Evolutionary conservation across 176 grass and related monocot species (phyloP), one percentile per base, ranked within the genome.

Genomic region (Hsuehochloa calcarea): DNA sequence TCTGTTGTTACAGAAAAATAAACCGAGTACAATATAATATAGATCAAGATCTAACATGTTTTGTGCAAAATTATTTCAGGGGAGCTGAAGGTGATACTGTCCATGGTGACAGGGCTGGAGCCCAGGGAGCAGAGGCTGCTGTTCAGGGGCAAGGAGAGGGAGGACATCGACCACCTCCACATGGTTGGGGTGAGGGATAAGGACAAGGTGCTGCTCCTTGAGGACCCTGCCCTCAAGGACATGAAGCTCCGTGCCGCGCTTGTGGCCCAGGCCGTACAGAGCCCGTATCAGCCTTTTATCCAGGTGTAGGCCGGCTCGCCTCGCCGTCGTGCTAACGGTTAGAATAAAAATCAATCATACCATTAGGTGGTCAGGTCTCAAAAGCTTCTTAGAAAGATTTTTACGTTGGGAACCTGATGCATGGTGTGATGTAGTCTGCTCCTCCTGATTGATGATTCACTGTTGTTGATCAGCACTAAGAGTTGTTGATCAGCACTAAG

Each of bases 121-220:
- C 91, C 96, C 0, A 87, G 68, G 76, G 96, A 93, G 85, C 96
- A 98, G 85, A 89, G 96, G 87, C 85, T 98, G 45, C 49, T 98
- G 22, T 98, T 98, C 65, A 93, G 78, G 82, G 96, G 96, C 40
- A 98, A 95, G 77, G 96, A 98, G 86, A 93, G 89, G 75, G 96
- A 98, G 81, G 90, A 98, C 71, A 47, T 31, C 10, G 96, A 95
- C 35, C 79, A 93, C 80, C 93, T 98, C 9, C 96, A 98, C 78
- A 98, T 98, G 96, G 84, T 98, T 31, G 93, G 96, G 45, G 96
- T 98, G 19, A 83, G 89, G 82, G 91, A 95, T 66, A 83, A n/a
- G 73, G 96, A 94, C 89, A 98, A 98, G 87, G 90, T 98, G 50
- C 80, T 98, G 1, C 83, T 98, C 3, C 71, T 98, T 6, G 93